These are phyloP conservation scores for Candida takata DNA, from an alignment of 805 yeast species.

Conservation along the genomic window DNA sequence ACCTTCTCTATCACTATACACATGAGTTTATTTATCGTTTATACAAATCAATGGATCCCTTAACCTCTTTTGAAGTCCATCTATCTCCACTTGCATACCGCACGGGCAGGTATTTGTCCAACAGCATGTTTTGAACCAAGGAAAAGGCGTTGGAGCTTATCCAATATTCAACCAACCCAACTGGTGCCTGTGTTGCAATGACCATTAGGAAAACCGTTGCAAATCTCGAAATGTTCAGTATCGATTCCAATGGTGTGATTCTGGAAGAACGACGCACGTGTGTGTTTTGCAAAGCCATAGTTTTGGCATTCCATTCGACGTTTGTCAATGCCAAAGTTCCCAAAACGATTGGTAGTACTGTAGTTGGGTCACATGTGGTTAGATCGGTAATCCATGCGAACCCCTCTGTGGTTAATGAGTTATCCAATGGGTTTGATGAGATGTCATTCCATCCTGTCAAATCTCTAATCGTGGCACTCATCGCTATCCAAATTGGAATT, in stretches of 20 bases:
- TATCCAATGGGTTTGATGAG: constrained; percentile 39
- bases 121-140: constrained; percentile 60
- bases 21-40: no score
- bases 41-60: no score
- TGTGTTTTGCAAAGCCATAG: constrained; percentile 37
- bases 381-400: constrained; percentile 57
- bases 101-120: constrained; percentile 40
- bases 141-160: constrained; percentile 77
- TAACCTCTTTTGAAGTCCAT: background rate
- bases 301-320: constrained; percentile 72
- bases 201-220: constrained; percentile 79
- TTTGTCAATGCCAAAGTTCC: constrained; percentile 71
- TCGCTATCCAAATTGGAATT: constrained; percentile 78
- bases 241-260: constrained; percentile 53
- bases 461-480: constrained; percentile 69
- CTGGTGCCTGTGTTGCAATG: constrained; percentile 78
- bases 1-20: no score
- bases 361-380: constrained; percentile 52
- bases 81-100: constrained; percentile 12
- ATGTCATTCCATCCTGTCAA: constrained; percentile 50
- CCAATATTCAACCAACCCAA: constrained; percentile 84
- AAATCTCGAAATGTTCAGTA: constrained; percentile 65
- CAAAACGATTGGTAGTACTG: constrained; percentile 59
- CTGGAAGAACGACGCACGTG: constrained; percentile 38
- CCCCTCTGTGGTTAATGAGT: constrained; percentile 45